These are phyloP conservation scores for Arthromyces matolae DNA, from an alignment of 768 basidiomycete genomes.

Conservation along the genomic window DNA sequence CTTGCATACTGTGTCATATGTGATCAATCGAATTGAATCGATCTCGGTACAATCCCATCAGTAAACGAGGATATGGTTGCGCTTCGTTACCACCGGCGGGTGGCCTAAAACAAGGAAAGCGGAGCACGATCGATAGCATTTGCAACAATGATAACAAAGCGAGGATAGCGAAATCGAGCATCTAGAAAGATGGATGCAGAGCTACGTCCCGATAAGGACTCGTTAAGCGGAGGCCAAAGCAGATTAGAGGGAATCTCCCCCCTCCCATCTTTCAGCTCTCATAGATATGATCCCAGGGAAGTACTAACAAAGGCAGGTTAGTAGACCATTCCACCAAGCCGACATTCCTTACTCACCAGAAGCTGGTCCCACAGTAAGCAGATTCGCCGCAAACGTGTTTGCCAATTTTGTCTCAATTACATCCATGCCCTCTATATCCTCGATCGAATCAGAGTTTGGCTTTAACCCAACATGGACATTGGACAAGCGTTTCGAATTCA, in stretches of 20 bases:
- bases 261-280: neutral
- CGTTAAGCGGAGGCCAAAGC: too few relatives aligned
- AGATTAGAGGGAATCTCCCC: neutral
- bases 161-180: too few relatives aligned
- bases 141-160: too few relatives aligned
- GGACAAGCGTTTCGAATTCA: neutral
- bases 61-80: too few relatives aligned
- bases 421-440: neutral
- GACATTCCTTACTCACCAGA: neutral
- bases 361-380: neutral
- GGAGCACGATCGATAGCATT: neutral
- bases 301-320: neutral
- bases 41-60: too few relatives aligned
- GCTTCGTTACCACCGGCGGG: too few relatives aligned
- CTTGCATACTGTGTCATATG: too few relatives aligned
- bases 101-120: neutral
- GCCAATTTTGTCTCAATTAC: neutral
- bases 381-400: neutral
- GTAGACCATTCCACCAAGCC: too few relatives aligned
- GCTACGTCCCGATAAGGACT: too few relatives aligned
- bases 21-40: too few relatives aligned
- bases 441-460: neutral
- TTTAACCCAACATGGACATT: neutral
- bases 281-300: neutral
- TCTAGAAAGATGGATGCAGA: too few relatives aligned